A percentile compares a stretch with the other conserved stretches of the same genome.
These are phyloP conservation scores for Sarocladium brachiariae DNA, from an alignment of 2,329 filamentous ascomycete genomes.

Conservation along the genomic window DNA sequence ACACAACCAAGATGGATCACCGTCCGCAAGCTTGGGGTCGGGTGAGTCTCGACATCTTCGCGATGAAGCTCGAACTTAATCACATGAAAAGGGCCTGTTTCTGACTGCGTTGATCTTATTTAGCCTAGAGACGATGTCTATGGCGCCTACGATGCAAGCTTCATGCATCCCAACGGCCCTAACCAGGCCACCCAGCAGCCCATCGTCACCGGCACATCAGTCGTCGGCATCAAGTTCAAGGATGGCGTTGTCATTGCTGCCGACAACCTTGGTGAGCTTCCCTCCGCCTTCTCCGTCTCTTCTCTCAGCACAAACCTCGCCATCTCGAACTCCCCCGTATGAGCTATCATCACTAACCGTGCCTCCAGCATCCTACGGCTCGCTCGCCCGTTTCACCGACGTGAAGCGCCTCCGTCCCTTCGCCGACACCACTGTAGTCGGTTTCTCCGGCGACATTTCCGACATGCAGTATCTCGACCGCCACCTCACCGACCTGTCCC, in stretches of 20 bases:
- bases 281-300: not conserved
- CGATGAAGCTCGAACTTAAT: too few relatives aligned
- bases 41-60: slow-evolving; percentile 55
- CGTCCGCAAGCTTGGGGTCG: slow-evolving; percentile 67
- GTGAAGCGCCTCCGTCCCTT: slow-evolving; percentile 92
- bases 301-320: too few relatives aligned
- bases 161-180: slow-evolving; percentile 65
- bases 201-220: slow-evolving; percentile 93
- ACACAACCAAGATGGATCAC: slow-evolving; percentile 54
- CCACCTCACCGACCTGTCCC: slow-evolving; percentile 77
- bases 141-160: slow-evolving; percentile 83
- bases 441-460: slow-evolving; percentile 93
- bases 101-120: slow-evolving; percentile 11
- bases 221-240: slow-evolving; percentile 91
- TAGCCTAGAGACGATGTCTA: slow-evolving; percentile 97
- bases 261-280: slow-evolving; percentile 76
- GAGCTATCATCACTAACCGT: not conserved
- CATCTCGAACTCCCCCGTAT: too few relatives aligned
- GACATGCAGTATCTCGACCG: slow-evolving; percentile 99
- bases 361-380: slow-evolving; percentile 82
- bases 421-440: slow-evolving; percentile 75
- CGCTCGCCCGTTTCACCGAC: slow-evolving; percentile 90
- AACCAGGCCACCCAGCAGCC: slow-evolving; percentile 86
- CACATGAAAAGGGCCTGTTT: slow-evolving; percentile 11
- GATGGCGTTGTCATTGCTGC: slow-evolving; percentile 94